Conservation (phyloP, 495 filamentous ascomycete genomes). For the Lentithecium fluviatile region DNA sequence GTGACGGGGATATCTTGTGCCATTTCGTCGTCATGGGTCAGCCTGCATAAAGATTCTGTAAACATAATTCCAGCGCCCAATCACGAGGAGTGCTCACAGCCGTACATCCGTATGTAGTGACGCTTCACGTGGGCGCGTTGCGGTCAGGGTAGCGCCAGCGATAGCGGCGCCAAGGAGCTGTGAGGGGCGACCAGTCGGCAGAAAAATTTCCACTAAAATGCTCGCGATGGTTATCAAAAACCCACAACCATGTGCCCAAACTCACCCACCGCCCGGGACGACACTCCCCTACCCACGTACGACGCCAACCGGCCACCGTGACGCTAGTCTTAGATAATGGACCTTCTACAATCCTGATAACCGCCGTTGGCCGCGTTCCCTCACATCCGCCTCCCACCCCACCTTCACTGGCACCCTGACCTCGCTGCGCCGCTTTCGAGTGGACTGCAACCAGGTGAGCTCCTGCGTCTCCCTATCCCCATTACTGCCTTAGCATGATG, state of each 20-base stretch:
- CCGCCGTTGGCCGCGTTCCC: slow-evolving; percentile 4
- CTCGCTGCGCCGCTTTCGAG: not conserved
- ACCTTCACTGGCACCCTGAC: slow-evolving; percentile 6
- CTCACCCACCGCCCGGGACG: slow-evolving; percentile 2
- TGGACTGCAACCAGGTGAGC: not conserved
- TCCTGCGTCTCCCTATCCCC: not conserved
- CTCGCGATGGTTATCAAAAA: too few species aligned
- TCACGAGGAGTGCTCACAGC: too few species aligned
- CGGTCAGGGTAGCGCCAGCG: too few species aligned
- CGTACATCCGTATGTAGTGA: too few species aligned
- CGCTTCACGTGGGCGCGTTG: too few species aligned
- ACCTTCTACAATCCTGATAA: slow-evolving; percentile 2
- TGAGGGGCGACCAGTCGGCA: too few species aligned
- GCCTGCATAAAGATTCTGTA: too few species aligned
- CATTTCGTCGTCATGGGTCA: too few species aligned
- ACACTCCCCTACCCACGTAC: not conserved
- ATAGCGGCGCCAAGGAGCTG: not conserved
- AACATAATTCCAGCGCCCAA: too few species aligned
- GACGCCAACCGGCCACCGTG: slow-evolving; percentile 8
- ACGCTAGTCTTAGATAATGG: slow-evolving; percentile 6
- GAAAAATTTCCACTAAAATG: too few species aligned
- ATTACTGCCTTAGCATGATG: slow-evolving; percentile 26
- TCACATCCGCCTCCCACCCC: not conserved
- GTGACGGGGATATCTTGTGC: too few species aligned
- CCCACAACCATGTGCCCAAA: slow-evolving; percentile 10